Percentiles rank a stretch among this genome's conserved stretches.
Conservation (phyloP, 208 protist species). For the Leishmania aethiopica region DNA sequence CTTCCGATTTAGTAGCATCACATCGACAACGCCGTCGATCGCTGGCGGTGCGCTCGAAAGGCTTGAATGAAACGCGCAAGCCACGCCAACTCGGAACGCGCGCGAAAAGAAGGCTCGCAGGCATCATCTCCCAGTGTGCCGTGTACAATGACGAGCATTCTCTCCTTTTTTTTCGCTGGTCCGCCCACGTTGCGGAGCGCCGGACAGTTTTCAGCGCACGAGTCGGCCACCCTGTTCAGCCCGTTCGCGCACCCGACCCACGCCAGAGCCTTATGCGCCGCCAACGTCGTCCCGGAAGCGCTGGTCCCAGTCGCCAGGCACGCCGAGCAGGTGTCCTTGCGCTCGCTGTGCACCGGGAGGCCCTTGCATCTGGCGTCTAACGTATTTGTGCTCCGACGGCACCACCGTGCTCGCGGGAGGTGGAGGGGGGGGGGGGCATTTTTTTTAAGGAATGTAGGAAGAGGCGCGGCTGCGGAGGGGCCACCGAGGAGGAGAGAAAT, state of each 20-base stretch:
- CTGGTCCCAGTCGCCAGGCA: slow-evolving; percentile 60
- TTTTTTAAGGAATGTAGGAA: not conserved
- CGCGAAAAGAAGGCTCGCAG: slow-evolving; percentile 29
- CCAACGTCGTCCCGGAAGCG: slow-evolving; percentile 56
- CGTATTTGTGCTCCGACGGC: slow-evolving; percentile 41
- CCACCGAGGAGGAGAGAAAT: not conserved
- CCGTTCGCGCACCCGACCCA: slow-evolving; percentile 57
- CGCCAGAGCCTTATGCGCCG: slow-evolving; percentile 31
- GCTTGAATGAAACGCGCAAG: slow-evolving; percentile 7
- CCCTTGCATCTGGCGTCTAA: slow-evolving; percentile 51
- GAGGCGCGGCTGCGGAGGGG: not conserved
- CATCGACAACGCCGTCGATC: slow-evolving; percentile 41
- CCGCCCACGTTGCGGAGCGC: slow-evolving; percentile 48
- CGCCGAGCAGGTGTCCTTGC: slow-evolving; percentile 43
- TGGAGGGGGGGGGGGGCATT: not conserved
- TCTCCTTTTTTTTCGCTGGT: slow-evolving; percentile 27
- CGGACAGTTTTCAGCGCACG: slow-evolving; percentile 36
- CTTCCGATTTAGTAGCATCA: slow-evolving; percentile 27
- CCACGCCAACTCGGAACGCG: slow-evolving; percentile 37
- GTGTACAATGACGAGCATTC: slow-evolving; percentile 32
- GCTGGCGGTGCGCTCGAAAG: slow-evolving; percentile 22
- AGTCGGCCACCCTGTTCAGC: slow-evolving; percentile 49
- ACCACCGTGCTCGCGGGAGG: not conserved
- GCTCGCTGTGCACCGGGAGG: slow-evolving; percentile 37
- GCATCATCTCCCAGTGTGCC: slow-evolving; percentile 43